A percentile compares a stretch with the other conserved stretches of the same genome.
phyloP scores from a whole-genome alignment of 2,329 filamentous ascomycete genomes.

The Metarhizium robertsii region DNA sequence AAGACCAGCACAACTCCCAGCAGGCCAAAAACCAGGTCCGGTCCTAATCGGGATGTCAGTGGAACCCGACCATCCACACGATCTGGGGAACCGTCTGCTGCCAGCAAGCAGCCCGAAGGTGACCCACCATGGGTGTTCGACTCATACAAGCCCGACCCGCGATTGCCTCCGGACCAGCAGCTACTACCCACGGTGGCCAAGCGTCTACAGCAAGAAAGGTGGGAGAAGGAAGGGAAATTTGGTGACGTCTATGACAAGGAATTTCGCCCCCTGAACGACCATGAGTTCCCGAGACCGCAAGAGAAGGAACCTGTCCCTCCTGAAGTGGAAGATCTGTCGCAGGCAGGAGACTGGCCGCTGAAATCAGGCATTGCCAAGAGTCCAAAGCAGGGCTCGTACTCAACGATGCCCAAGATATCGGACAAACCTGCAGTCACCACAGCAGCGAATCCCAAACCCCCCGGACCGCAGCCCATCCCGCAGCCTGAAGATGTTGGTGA shows the following conservation, averaged over 20 bases:
- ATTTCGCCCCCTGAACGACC: conserved; percentile 72
- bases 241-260: conserved; percentile 80
- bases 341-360: conserved; percentile 49
- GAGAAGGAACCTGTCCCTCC: conserved; percentile 19
- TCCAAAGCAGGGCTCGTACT: conserved; percentile 42
- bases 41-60: conserved; percentile 37
- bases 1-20: conserved; percentile 32
- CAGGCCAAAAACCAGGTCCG: conserved; percentile 56
- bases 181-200: conserved; percentile 90
- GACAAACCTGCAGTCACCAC: conserved; percentile 23
- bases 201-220: conserved; percentile 85
- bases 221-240: conserved; percentile 85
- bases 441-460: conserved; percentile 15
- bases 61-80: conserved; percentile 52
- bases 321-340: conserved; percentile 19
- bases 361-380: conserved; percentile 36
- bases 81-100: conserved; percentile 43
- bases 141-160: conserved; percentile 92
- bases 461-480: conserved; percentile 23
- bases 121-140: conserved; percentile 93
- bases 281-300: conserved; percentile 39
- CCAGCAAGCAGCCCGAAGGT: conserved; percentile 69
- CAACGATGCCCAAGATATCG: conserved; percentile 52
- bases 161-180: conserved; percentile 89
- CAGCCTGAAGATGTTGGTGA: conserved; percentile 7